A percentile compares a stretch with the other conserved stretches of the same genome.
Conservation (phyloP, 805 yeast genomes). For the Blastobotrys peoriensis region DNA sequence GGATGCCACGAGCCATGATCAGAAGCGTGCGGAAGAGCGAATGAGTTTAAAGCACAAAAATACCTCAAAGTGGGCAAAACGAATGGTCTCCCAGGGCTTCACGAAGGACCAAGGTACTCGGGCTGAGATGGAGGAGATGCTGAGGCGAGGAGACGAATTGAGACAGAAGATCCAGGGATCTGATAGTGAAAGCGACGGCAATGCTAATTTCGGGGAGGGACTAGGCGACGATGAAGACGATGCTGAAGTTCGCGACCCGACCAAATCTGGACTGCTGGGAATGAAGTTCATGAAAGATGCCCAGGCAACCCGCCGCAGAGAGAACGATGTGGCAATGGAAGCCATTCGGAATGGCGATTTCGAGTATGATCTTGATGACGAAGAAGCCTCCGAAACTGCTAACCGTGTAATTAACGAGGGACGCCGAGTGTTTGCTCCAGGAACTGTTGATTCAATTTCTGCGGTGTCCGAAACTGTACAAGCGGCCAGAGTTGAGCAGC, state of each 20-base stretch:
- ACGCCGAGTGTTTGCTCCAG: slow-evolving; percentile 73
- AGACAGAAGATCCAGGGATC: slow-evolving; percentile 66
- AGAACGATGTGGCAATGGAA: slow-evolving; percentile 51
- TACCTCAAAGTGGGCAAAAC: slow-evolving; percentile 83
- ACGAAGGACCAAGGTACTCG: slow-evolving; percentile 79
- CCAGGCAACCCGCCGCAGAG: slow-evolving; percentile 57
- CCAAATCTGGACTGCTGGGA: slow-evolving; percentile 65
- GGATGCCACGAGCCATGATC: slow-evolving; percentile 57
- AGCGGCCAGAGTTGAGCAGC: slow-evolving; percentile 25
- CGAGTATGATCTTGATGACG: slow-evolving; percentile 33
- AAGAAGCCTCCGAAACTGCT: slow-evolving; percentile 57
- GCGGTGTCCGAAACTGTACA: slow-evolving; percentile 19
- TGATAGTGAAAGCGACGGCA: slow-evolving; percentile 41
- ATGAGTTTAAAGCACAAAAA: slow-evolving; percentile 89
- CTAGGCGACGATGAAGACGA: slow-evolving; percentile 39
- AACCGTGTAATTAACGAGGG: slow-evolving; percentile 63
- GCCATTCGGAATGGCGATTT: slow-evolving; percentile 41
- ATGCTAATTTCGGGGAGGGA: slow-evolving; percentile 31
- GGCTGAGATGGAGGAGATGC: slow-evolving; percentile 90
- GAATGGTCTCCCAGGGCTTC: slow-evolving; percentile 84
- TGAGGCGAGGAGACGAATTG: slow-evolving; percentile 76
- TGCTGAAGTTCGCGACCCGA: slow-evolving; percentile 22
- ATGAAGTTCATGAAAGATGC: slow-evolving; percentile 97
- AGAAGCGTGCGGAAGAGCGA: slow-evolving; percentile 80
- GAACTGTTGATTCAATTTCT: slow-evolving; percentile 36